A percentile compares a stretch with the other conserved stretches of the same genome.
phyloP scores from a whole-genome alignment of 805 yeast genomes.

The Wickerhamomyces hampshirensis region DNA sequence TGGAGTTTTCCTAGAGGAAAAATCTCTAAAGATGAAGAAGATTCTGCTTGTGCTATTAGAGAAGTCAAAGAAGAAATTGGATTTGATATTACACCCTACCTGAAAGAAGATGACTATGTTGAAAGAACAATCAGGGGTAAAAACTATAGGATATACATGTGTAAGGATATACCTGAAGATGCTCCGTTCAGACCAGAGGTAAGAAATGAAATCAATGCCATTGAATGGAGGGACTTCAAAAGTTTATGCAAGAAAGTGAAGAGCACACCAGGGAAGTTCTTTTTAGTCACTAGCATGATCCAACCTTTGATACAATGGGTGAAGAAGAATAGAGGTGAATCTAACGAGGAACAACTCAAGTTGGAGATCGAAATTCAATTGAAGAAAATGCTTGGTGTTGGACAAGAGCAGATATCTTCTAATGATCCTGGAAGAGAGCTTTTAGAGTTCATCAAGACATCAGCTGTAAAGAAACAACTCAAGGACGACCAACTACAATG shows the following conservation, averaged over 20 bases:
- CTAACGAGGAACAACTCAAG: constrained; percentile 55
- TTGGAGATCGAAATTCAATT: constrained; percentile 59
- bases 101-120: constrained; percentile 66
- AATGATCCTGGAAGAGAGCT: constrained; percentile 75
- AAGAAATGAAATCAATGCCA: constrained; percentile 80
- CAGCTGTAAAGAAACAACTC: constrained; percentile 29
- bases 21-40: constrained; percentile 88
- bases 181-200: constrained; percentile 75
- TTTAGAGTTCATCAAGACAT: constrained; percentile 53
- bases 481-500: constrained; percentile 12
- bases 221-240: constrained; percentile 72
- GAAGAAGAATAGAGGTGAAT: constrained; percentile 42
- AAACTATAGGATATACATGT: constrained; percentile 76
- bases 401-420: constrained; percentile 24
- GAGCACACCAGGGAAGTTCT: constrained; percentile 28
- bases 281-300: constrained; percentile 36
- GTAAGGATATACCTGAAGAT: constrained; percentile 73
- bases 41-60: constrained; percentile 82
- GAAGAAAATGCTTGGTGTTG: constrained; percentile 60
- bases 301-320: constrained; percentile 46
- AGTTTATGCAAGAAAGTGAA: constrained; percentile 28
- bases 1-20: constrained; percentile 99
- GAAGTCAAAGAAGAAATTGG: constrained; percentile 95
- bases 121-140: constrained; percentile 82
- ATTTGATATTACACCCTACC: constrained; percentile 65